Base-by-base conservation (phyloP, 176 grass and related monocot species). In the Rhynchospora breviuscula region DNA sequence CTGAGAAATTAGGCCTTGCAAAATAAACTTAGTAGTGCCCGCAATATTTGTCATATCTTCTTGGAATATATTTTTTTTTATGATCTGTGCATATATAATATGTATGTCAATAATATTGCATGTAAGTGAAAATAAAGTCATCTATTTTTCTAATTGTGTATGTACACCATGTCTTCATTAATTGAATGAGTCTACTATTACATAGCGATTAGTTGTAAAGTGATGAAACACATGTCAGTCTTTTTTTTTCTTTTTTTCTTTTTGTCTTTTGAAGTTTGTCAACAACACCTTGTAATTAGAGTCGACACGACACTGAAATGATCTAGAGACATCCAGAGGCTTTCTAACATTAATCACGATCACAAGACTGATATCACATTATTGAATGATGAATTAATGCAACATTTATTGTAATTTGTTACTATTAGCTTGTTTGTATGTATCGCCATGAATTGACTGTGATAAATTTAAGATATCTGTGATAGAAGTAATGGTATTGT, bases 321-420 rank as follows among this genome's bases (percentile, higher is more conserved):
- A 49, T 73, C 44, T 73, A 43, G 47, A 6, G 7, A 75, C 71
- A 18, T 52, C 21, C 8, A 75, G 47, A 56, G 48, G 23, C 3
- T 56, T 52, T 77, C 13, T 77, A 56, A 77, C 73, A 56, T 75
- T 59, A 79, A 67, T 63, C 68, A 15, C n/a, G 53, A 35, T 85
- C 72, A 67, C 72, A 54, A 54, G 72, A 51, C 59, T 79, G n/a
- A 61, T 63, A 79, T 79, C 31, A 31, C 10, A 65, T 64, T 53
- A 33, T 79, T 54, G 29, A 67, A 67, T 26, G 19, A 51, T 11
- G 17, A 48, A 79, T 64, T 49, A 63, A 85, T 49, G 69, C 58
- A 63, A 54, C 67, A 79, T 79, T 85, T 85, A 85, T 85, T 85
- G 72, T 62, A 53, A 33, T 76, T 60, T 62, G 8, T 48, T 85